Evolutionary conservation across 108 stramenopile genomes (phyloP), one percentile per base, ranked within the genome.

Genomic region (Nitzschia sp.): DNA sequence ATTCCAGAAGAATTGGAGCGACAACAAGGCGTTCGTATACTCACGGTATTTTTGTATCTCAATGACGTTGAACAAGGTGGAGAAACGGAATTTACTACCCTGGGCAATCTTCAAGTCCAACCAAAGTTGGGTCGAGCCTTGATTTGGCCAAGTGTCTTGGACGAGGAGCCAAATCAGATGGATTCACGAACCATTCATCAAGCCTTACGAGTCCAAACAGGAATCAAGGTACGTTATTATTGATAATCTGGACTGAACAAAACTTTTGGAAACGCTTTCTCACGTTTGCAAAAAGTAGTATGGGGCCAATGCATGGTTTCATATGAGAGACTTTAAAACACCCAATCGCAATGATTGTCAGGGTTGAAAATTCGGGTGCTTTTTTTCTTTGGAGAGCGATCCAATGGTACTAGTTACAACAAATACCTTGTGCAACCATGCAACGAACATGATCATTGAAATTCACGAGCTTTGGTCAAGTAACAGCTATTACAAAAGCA

Each of bases 261-360:
- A n/a, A n/a, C n/a, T n/a, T n/a, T n/a, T n/a, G n/a, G n/a, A n/a
- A n/a, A n/a, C n/a, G n/a, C n/a, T n/a, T n/a, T n/a, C n/a, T n/a
- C n/a, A n/a, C n/a, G n/a, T n/a, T n/a, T n/a, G n/a, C n/a, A n/a
- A n/a, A n/a, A n/a, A n/a, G n/a, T n/a, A n/a, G 42, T 89, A 78
- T 66, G 93, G 85, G 4, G 90, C 90, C 11, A 94, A 94, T 73
- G 76, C 82, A 1, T 95, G 93, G 93, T 85, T 94, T 30, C 93
- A 94, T 72, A 71, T 67, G 34, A 69, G 82, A n/a, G 78, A 91
- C 69, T 91, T 63, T 62, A 72, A 76, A 46, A 23, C 21, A n/a
- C 49, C 49, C 18, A 51, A 51, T 51, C 17, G 49, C n/a, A 19
- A 51, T 4, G 19, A 19, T 51, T 51, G 49, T 19, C 49, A 51